These are phyloP conservation scores for Neocucurbitaria cava DNA, from an alignment of 2,329 filamentous ascomycete species.

Conservation along the genomic window DNA sequence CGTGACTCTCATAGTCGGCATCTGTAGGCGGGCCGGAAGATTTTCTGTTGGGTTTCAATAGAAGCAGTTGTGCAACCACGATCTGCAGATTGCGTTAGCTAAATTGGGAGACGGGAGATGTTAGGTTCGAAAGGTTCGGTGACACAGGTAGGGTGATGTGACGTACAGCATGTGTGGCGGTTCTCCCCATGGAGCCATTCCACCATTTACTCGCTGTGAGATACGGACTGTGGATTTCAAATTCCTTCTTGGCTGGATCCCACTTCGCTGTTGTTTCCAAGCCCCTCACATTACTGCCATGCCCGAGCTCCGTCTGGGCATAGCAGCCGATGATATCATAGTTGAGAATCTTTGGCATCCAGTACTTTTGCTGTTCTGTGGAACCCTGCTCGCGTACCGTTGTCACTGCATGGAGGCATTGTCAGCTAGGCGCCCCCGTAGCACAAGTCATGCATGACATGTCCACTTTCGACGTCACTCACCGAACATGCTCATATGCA, in stretches of 20 bases:
- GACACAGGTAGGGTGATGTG: slow-evolving; percentile 2
- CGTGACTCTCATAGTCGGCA: slow-evolving; percentile 52
- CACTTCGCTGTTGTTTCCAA: slow-evolving; percentile 58
- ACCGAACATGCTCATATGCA: slow-evolving; percentile 61
- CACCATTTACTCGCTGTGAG: slow-evolving; percentile 63
- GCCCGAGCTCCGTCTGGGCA: slow-evolving; percentile 60
- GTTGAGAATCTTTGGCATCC: slow-evolving; percentile 58
- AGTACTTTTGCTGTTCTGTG: slow-evolving; percentile 56
- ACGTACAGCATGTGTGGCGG: slow-evolving; percentile 59
- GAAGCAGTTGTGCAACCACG: slow-evolving; percentile 59
- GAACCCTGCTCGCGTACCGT: slow-evolving; percentile 60
- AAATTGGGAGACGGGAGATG: slow-evolving; percentile 7
- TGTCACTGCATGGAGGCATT: slow-evolving; percentile 33
- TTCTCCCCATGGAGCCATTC: slow-evolving; percentile 61
- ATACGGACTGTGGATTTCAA: slow-evolving; percentile 60
- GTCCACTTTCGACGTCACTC: slow-evolving; percentile 21
- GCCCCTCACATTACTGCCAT: slow-evolving; percentile 61
- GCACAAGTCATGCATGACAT: slow-evolving; percentile 20
- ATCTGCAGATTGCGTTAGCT: slow-evolving; percentile 43
- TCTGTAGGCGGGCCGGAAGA: slow-evolving; percentile 18
- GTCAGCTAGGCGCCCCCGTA: slow-evolving; percentile 26
- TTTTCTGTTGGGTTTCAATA: slow-evolving; percentile 41
- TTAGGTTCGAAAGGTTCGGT: slow-evolving; percentile 12
- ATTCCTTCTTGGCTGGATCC: slow-evolving; percentile 54
- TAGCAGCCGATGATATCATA: slow-evolving; percentile 61